These are phyloP conservation scores for Aspergillus melleus DNA, from an alignment of 2,329 filamentous ascomycete species.

Conservation along the genomic window DNA sequence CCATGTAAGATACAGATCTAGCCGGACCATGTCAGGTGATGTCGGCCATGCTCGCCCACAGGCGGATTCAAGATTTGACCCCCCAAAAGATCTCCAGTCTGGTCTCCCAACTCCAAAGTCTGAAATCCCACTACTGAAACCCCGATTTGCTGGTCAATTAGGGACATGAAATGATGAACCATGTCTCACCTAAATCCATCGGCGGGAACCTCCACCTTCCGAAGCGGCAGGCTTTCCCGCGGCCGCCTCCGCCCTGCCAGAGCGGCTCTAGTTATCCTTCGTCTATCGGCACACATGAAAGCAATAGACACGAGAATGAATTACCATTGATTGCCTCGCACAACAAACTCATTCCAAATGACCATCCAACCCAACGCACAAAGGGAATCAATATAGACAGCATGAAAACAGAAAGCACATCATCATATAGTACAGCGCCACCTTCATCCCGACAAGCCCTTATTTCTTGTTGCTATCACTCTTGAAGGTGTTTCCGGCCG, in stretches of 20 bases:
- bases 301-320: background rate
- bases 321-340: background rate
- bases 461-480: constrained; percentile 4
- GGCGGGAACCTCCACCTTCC: constrained; percentile 10
- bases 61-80: too few species aligned
- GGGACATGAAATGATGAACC: too few species aligned
- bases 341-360: background rate
- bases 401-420: background rate
- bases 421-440: background rate
- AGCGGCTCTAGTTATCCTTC: background rate
- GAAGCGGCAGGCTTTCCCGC: constrained; percentile 2
- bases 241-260: background rate
- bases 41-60: too few species aligned
- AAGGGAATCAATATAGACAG: background rate
- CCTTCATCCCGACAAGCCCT: background rate
- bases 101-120: too few species aligned
- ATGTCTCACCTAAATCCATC: background rate
- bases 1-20: too few species aligned
- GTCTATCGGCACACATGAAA: background rate
- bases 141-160: too few species aligned
- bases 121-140: too few species aligned
- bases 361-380: background rate
- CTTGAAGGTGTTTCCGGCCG: constrained; percentile 12
- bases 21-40: too few species aligned
- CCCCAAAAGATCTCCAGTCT: too few species aligned